Conservation (phyloP, 169 alveolate genomes). For the Pseudocohnilembus persalinus region DNA sequence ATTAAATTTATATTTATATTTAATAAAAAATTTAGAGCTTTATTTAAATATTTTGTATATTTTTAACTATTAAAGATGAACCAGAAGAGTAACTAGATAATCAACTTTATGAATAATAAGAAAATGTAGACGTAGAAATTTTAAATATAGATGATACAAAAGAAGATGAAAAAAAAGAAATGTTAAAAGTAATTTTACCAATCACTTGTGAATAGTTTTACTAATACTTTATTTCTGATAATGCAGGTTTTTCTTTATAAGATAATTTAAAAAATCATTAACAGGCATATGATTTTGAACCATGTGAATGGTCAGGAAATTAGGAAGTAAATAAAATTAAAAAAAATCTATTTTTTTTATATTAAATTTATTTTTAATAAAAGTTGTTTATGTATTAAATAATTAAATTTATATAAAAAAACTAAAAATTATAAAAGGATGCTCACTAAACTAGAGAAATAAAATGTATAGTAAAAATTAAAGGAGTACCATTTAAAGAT, state of each 20-base stretch:
- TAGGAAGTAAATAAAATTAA: neutral
- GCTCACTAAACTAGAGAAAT: conserved; percentile 29
- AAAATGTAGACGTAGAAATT: conserved; percentile 35
- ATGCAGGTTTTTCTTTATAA: conserved; percentile 23
- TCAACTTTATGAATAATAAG: neutral
- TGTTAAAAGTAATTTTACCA: conserved; percentile 21
- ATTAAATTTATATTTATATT: too few relatives aligned
- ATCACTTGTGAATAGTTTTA: conserved; percentile 28
- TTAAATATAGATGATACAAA: conserved; percentile 7
- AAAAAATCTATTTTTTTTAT: neutral
- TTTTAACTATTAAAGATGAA: neutral
- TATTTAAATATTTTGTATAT: neutral
- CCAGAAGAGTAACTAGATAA: neutral
- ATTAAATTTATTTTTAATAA: too few relatives aligned
- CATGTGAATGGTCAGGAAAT: conserved; percentile 21
- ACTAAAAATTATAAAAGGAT: neutral
- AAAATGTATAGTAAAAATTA: conserved; percentile 26
- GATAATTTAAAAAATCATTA: conserved; percentile 18
- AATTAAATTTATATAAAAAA: too few relatives aligned
- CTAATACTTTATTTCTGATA: conserved; percentile 32
- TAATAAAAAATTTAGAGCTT: neutral
- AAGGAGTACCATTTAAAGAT: conserved; percentile 44
- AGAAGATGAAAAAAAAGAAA: conserved; percentile 28
- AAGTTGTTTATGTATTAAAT: too few relatives aligned
- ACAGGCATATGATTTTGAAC: conserved; percentile 26